These are phyloP conservation scores for Tremellales sp. DNA, from an alignment of 1,284 basidiomycete species.

Conservation along the genomic window DNA sequence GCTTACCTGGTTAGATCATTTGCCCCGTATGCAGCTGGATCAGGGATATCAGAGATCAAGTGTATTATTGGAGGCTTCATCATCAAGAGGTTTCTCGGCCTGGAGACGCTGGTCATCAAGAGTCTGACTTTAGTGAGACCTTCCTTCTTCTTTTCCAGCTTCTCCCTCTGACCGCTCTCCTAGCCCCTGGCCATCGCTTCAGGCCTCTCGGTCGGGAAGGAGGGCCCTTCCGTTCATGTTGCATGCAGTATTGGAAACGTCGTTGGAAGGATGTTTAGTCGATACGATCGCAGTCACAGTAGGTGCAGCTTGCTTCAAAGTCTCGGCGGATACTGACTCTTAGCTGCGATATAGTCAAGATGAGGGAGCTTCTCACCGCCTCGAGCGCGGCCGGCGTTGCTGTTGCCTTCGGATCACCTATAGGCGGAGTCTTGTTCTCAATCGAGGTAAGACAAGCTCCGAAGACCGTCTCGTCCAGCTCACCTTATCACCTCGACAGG, in stretches of 20 bases:
- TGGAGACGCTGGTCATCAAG: conserved; percentile 86
- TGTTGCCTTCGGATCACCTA: conserved; percentile 95
- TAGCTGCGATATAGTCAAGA: conserved; percentile 65
- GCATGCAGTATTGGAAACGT: conserved; percentile 90
- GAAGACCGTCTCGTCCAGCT: conserved; percentile 3
- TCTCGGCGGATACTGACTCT: too few species aligned
- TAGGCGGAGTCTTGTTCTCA: conserved; percentile 91
- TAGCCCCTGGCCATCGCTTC: conserved; percentile 97
- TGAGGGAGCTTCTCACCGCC: conserved; percentile 91
- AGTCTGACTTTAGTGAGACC: conserved; percentile 75
- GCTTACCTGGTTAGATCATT: conserved; percentile 83
- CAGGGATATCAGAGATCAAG: conserved; percentile 98
- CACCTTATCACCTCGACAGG: conserved; percentile 53
- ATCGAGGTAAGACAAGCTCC: conserved; percentile 51
- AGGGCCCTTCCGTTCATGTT: conserved; percentile 97
- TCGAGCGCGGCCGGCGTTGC: conserved; percentile 96
- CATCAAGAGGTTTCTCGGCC: conserved; percentile 90
- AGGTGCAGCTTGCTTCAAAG: too few species aligned
- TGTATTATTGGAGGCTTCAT: conserved; percentile 96
- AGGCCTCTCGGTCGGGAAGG: conserved; percentile 94
- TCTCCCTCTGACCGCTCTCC: conserved; percentile 52
- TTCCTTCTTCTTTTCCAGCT: conserved; percentile 53
- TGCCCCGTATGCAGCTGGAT: conserved; percentile 94
- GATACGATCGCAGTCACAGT: conserved; percentile 86
- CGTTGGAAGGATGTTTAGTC: conserved; percentile 74